Evolutionary conservation across 257 asterid genomes (phyloP).

Genomic region (Petunia secreta): DNA sequence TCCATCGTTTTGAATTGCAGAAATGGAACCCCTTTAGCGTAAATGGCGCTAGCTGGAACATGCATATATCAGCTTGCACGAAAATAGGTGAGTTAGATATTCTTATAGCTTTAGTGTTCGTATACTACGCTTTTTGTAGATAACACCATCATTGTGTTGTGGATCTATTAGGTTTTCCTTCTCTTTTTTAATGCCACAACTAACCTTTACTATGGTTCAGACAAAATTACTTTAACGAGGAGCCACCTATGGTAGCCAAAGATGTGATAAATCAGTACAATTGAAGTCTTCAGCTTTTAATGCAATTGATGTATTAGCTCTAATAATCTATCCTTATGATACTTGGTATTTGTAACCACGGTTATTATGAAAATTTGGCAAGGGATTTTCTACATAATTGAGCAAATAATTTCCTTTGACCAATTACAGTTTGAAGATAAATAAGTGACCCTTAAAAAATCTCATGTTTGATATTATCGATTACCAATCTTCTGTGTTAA

Average conservation of each 20-base stretch:
- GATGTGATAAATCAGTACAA: slow-evolving; percentile 32
- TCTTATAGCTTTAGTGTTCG: neutral
- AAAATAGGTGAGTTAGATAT: slow-evolving; percentile 53
- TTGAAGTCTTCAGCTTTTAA: neutral
- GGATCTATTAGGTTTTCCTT: neutral
- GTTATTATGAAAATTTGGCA: neutral
- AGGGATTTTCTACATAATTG: neutral
- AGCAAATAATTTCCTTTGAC: neutral
- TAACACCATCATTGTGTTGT: neutral
- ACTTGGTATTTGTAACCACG: neutral
- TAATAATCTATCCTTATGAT: neutral
- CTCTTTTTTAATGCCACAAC: neutral
- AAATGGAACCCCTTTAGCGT: slow-evolving; percentile 92
- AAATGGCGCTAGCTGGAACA: slow-evolving; percentile 82
- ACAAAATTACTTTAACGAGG: slow-evolving; percentile 64
- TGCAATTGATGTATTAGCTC: slow-evolving; percentile 20
- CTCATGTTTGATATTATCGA: no score
- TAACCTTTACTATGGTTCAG: slow-evolving; percentile 43
- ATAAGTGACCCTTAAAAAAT: no score
- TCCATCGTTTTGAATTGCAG: slow-evolving; percentile 55
- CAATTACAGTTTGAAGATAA: no score
- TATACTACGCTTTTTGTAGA: neutral
- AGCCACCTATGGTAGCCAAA: slow-evolving; percentile 64
- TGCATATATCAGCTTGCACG: slow-evolving; percentile 84
- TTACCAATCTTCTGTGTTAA: no score